Conservation (phyloP, 2,329 filamentous ascomycete genomes). For the Alternaria rosae region DNA sequence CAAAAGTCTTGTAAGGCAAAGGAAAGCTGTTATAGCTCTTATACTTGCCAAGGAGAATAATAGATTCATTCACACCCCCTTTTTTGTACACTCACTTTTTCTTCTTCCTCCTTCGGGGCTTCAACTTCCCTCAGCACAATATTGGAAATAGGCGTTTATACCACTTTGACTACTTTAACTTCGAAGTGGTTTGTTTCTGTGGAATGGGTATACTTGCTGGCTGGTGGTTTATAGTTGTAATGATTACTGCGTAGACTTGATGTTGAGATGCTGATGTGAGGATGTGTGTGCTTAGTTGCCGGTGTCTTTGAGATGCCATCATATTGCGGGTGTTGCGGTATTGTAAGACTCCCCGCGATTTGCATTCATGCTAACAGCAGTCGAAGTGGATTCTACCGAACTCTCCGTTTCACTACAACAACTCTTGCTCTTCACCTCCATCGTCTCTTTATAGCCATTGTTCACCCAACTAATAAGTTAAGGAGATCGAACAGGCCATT, state of each 20-base stretch:
- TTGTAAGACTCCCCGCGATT: too few species aligned
- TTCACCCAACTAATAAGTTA: too few species aligned
- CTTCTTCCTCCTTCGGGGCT: not conserved
- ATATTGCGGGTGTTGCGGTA: too few species aligned
- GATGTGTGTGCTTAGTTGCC: not conserved
- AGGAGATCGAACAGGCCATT: too few species aligned
- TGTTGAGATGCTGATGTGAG: not conserved
- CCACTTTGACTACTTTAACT: conserved; percentile 8
- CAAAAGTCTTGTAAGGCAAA: conserved; percentile 41
- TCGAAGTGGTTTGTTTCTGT: not conserved
- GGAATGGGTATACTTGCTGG: conserved; percentile 14
- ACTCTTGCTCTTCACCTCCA: too few species aligned
- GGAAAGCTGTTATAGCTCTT: conserved; percentile 12
- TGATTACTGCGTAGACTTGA: conserved; percentile 18
- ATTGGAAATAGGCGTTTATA: conserved; percentile 10
- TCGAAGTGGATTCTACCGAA: too few species aligned
- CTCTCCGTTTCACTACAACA: too few species aligned
- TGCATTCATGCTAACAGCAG: too few species aligned
- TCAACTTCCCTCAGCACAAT: not conserved
- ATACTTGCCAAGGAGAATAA: conserved; percentile 31
- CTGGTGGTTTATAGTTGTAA: conserved; percentile 23
- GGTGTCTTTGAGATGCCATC: too few species aligned
- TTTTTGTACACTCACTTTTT: conserved; percentile 18
- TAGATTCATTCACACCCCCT: conserved; percentile 27
- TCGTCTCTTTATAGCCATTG: too few species aligned